Conservation (phyloP, 2,329 filamentous ascomycete species). For the Rhexocercosporidium sp. region DNA sequence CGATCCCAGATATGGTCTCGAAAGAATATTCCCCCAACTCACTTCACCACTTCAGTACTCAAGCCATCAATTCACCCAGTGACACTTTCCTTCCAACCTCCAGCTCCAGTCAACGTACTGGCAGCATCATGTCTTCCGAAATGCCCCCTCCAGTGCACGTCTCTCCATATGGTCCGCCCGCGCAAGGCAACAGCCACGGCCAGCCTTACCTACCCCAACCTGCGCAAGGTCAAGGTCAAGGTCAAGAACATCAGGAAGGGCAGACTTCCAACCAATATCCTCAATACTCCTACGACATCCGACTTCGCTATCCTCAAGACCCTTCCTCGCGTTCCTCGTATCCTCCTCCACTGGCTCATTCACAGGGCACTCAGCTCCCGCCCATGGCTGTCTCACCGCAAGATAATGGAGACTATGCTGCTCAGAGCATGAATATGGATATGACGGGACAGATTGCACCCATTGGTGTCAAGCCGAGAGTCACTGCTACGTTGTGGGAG, state of each 20-base stretch:
- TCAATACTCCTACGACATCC: slow-evolving; percentile 35
- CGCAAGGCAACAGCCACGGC: slow-evolving; percentile 7
- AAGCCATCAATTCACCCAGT: neutral
- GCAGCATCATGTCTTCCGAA: slow-evolving; percentile 20
- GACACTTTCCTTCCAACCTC: neutral
- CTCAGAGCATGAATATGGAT: slow-evolving; percentile 52
- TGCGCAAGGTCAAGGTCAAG: slow-evolving; percentile 1
- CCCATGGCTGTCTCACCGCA: slow-evolving; percentile 27
- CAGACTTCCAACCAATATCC: slow-evolving; percentile 31
- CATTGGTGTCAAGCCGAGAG: slow-evolving; percentile 92
- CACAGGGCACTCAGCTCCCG: slow-evolving; percentile 27
- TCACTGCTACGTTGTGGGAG: slow-evolving; percentile 96
- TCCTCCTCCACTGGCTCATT: slow-evolving; percentile 19
- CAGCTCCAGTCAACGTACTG: slow-evolving; percentile 5
- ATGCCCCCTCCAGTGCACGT: slow-evolving; percentile 20
- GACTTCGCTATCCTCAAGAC: slow-evolving; percentile 34
- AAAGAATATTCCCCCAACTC: slow-evolving; percentile 21
- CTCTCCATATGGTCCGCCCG: slow-evolving; percentile 24
- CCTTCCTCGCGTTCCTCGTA: slow-evolving; percentile 22
- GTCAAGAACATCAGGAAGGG: slow-evolving; percentile 21
- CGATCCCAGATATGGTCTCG: slow-evolving; percentile 23
- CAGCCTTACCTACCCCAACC: slow-evolving; percentile 22
- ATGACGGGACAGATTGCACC: slow-evolving; percentile 89
- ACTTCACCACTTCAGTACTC: slow-evolving; percentile 2
- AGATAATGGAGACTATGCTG: slow-evolving; percentile 17